Base-by-base conservation (phyloP, 2,329 filamentous ascomycete species). In the Raffaelea arxii region DNA sequence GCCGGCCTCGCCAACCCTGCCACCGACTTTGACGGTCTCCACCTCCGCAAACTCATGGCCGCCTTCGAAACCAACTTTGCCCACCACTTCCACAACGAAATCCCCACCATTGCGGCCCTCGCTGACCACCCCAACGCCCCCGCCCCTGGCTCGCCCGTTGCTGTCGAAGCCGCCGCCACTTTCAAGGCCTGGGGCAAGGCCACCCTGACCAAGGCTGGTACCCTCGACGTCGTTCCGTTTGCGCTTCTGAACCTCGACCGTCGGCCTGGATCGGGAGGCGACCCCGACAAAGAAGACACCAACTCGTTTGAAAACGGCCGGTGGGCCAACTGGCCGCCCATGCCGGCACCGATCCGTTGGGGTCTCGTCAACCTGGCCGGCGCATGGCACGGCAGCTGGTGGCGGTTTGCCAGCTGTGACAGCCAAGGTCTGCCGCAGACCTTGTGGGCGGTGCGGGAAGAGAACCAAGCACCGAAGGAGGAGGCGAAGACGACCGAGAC, bases 371-470 rank as follows among this genome's bases (percentile, higher is more conserved):
- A 80, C 54, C 59, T 82, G 38, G 76, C 67, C 2, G 78, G 77
- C 2, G 67, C 72, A 30, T 74, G 69, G 61, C 68, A 81, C 53
- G 69, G 69, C 30, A 65, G 69, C 3, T 75, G 73, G 70, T 84
- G 80, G 79, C 78, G 72, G 63, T 84, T 82, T 65, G 68, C 77
- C 25, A 82, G 78, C 55, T 84, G 79, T 54, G 72, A 78, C 54
- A 61, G 65, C 4, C 57, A 62, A 0, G 78, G 78, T 3, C 61
- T 63, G 56, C 76, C 74, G 38, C 71, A 70, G 59, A 67, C 72
- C 58, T 55, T 81, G 51, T 74, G 75, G 55, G 75, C 75, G 4
- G 55, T 75, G 50, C 59, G 60, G 35, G 16, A 7, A 1, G 18
- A 38, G 10, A n/a, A n/a, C n/a, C n/a, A n/a, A n/a, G n/a, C n/a